Evolutionary conservation across 345 rosid species (phyloP), one percentile per base, ranked within the genome.

Genomic region (Salix brachista): DNA sequence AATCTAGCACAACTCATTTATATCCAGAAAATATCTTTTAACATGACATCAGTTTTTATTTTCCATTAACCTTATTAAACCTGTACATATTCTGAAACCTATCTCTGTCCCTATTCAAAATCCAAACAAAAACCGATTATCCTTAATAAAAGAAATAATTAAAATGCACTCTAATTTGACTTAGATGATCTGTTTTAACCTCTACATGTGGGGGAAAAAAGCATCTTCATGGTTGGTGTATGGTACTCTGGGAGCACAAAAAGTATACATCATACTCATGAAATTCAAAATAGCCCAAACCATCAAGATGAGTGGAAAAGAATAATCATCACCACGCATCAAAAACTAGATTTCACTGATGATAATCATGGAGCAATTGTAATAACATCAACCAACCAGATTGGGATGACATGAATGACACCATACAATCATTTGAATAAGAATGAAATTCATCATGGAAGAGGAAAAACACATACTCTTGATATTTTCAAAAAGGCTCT

Each of bases 401-500:
- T 11, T 34, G 28, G 46, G 2, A 37, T 17, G 34, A 52, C 19
- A 9, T 65, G 21, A 77, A 65, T 65, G 68, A 64, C 17, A 32
- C 8, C 16, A 65, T 60, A 69, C 9, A 19, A 19, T 28, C 19
- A 18, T 34, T 32, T 25, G 28, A 69, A 56, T 28, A 42, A 58
- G 54, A 50, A n/a, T 72, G 52, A 58, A 78, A 32, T 52, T 70
- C 42, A 74, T 13, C 58, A 71, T 52, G 26, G 32, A 77, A 23
- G 25, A 74, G 52, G 65, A 52, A 85, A 70, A 71, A 48, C 52
- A 28, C 94, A 34, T 90, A 92, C 97, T 88, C 86, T 86, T 91
- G 76, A 96, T 79, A 72, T 96, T 84, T 56, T 77, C 70, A 39
- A 91, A 96, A 26, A 94, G 90, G 68, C 77, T 89, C 8, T 96